phyloP scores from a whole-genome alignment of 2,329 filamentous ascomycete species.

The Colletotrichum nymphaeae region DNA sequence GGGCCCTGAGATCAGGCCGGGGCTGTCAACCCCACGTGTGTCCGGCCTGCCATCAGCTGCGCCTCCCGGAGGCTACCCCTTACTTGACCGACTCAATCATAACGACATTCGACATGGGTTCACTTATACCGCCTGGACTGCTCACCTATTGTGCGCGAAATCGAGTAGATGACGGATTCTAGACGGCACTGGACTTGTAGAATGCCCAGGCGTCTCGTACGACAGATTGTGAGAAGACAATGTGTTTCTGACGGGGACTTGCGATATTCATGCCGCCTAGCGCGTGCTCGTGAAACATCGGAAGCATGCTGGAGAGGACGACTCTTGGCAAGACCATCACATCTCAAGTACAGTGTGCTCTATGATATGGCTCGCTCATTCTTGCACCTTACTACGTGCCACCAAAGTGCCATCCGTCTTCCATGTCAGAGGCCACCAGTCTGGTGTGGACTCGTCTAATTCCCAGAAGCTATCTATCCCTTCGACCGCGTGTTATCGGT shows the following conservation, averaged over 20 bases:
- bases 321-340: not conserved
- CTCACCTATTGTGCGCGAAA: not conserved
- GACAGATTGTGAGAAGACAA: not conserved
- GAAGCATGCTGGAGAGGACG: not conserved
- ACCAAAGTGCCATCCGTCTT: not conserved
- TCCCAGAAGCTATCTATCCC: not conserved
- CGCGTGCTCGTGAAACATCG: not conserved
- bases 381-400: not conserved
- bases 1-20: slow-evolving; percentile 18
- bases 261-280: not conserved
- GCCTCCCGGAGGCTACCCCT: not conserved
- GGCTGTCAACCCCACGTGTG: slow-evolving; percentile 7
- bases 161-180: not conserved
- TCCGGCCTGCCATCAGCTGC: slow-evolving; percentile 21
- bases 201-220: not conserved
- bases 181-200: not conserved
- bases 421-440: not conserved
- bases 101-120: slow-evolving; percentile 11
- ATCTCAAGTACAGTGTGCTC: slow-evolving; percentile 6
- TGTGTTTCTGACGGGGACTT: slow-evolving; percentile 6
- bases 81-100: not conserved
- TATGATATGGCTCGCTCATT: not conserved
- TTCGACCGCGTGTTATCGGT: not conserved
- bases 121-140: not conserved
- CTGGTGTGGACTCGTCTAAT: not conserved